A percentile compares a stretch with the other conserved stretches of the same genome.
These are phyloP conservation scores for Globisporangium radiosum DNA, from an alignment of 352 stramenopile species.

Conservation along the genomic window DNA sequence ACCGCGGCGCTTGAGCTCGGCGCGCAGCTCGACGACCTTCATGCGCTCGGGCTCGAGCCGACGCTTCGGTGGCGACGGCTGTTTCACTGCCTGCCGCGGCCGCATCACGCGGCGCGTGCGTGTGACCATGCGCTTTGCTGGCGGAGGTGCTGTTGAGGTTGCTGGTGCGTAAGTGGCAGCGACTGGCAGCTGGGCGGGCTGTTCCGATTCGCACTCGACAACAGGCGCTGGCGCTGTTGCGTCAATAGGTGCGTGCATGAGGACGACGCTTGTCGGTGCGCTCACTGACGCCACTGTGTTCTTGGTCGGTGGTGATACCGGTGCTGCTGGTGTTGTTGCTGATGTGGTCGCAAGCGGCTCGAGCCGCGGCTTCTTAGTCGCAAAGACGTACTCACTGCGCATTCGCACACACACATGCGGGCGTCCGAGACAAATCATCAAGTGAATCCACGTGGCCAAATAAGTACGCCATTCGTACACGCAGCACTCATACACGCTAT, in stretches of 20 bases:
- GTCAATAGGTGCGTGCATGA: not conserved
- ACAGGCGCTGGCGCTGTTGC: too few relatives aligned
- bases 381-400: constrained; percentile 12
- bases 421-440: too few relatives aligned
- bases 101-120: constrained; percentile 30
- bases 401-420: not conserved
- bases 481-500: too few relatives aligned
- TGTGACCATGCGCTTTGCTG: constrained; percentile 27
- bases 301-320: too few relatives aligned
- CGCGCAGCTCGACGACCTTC: constrained; percentile 51
- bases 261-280: not conserved
- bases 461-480: not conserved
- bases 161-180: not conserved
- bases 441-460: not conserved
- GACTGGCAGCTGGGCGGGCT: too few relatives aligned
- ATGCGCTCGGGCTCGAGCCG: constrained; percentile 20
- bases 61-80: not conserved
- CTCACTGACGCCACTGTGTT: not conserved
- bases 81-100: constrained; percentile 9
- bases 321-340: constrained; percentile 2
- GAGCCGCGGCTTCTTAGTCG: constrained; percentile 10
- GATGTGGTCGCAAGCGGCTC: not conserved
- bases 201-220: too few relatives aligned
- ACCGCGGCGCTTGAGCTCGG: constrained; percentile 52
- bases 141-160: too few relatives aligned